Evolutionary conservation across 164 flowering plant genomes (phyloP), one percentile per base, ranked within the genome.

Genomic region (Platanus orientalis): DNA sequence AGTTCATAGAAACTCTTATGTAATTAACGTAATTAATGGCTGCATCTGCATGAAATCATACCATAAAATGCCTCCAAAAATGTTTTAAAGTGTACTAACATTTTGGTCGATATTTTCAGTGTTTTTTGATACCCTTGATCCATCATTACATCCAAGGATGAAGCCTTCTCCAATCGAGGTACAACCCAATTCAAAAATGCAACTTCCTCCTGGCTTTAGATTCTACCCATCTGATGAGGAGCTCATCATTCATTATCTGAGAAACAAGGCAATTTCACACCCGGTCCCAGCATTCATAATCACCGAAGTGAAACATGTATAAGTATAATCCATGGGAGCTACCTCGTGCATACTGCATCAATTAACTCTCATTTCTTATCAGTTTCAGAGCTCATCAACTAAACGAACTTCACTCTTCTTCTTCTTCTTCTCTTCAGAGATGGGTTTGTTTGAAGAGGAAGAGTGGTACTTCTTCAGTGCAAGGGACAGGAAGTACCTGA

Each of bases 401-500:
- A n/a, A n/a, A n/a, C n/a, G n/a, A n/a, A n/a, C 19, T n/a, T 19
- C 19, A 54, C 6, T 63, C 28, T 42, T 5, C 40, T 57, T 16
- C 4, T 6, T 26, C 16, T 30, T 48, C 19, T 1, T 44, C 49
- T 55, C 30, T 63, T 6, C 78, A 81, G 87, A 61, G 47, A 77
- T 77, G 61, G 77, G 84, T 53, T 53, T 69, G 57, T 79, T 73
- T 60, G 87, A 84, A n/a, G 81, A 83, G n/a, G 75, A 74, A 24
- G 86, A 84, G 60, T 81, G 85, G 85, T 84, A 72, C 44, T 81
- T 83, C 67, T 83, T 80, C 68, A 79, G 67, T 47, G 83, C 83
- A 21, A 75, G 87, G 54, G 79, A 77, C 23, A 57, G 83, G 47
- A 83, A 83, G 68, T 83, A 81, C 61, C 83, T 82, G 0, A 79